These are phyloP conservation scores for Carex parvula DNA, from an alignment of 176 grass and related monocot genomes.

Conservation along the genomic window DNA sequence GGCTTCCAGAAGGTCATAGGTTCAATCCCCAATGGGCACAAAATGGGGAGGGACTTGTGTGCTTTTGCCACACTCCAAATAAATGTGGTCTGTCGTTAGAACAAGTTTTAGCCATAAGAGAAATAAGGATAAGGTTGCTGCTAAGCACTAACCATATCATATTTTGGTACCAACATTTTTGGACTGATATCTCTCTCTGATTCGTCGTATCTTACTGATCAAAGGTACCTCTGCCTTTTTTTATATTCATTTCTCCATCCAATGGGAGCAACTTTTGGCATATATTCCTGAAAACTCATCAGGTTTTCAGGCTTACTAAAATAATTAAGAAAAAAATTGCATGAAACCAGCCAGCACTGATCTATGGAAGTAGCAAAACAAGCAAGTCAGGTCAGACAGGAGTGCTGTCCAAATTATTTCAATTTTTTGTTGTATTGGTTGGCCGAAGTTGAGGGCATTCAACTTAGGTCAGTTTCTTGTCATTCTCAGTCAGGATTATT, in stretches of 20 bases:
- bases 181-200: neutral
- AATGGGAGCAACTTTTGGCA: neutral
- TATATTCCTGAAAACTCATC: neutral
- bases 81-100: neutral
- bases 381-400: neutral
- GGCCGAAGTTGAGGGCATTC: neutral
- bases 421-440: neutral
- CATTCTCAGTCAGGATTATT: neutral
- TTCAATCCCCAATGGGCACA: neutral
- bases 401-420: neutral
- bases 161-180: neutral
- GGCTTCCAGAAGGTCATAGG: neutral
- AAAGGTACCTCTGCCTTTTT: neutral
- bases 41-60: neutral
- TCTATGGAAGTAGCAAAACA: neutral
- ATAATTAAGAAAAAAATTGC: neutral
- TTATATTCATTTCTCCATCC: neutral
- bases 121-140: neutral
- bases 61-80: neutral
- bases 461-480: neutral
- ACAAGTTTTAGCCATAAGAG: neutral
- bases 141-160: neutral
- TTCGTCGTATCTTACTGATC: neutral
- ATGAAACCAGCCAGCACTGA: neutral
- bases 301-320: neutral